phyloP scores from a whole-genome alignment of 192 early-diverging fungal genomes.

The Paraglomus occultum region DNA sequence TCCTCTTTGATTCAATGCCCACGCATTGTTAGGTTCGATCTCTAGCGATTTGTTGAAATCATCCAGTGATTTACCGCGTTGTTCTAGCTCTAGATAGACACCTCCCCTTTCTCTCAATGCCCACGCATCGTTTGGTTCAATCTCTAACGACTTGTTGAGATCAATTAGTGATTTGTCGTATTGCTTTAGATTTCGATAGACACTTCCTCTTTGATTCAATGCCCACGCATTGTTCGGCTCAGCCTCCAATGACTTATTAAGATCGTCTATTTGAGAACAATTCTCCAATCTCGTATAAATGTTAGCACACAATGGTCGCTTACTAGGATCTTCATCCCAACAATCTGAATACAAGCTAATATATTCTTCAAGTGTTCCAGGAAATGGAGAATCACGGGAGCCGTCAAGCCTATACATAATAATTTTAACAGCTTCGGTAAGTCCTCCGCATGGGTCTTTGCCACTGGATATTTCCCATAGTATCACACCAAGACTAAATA shows the following conservation, averaged over 20 bases:
- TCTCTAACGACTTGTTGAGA: background rate
- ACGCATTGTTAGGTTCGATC: constrained; percentile 1
- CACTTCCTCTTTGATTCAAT: background rate
- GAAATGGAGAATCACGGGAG: too few species aligned
- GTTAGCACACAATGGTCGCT: too few species aligned
- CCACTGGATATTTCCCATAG: too few species aligned
- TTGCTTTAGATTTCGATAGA: background rate
- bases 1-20: background rate
- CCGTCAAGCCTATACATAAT: too few species aligned
- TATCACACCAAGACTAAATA: too few species aligned
- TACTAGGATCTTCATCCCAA: too few species aligned
- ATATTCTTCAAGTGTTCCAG: too few species aligned
- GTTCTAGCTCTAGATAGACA: constrained; percentile 4
- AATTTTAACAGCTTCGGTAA: too few species aligned
- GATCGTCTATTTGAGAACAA: constrained; percentile 19
- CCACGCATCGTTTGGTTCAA: background rate
- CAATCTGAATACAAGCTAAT: too few species aligned
- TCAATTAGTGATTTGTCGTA: background rate
- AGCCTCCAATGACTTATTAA: background rate
- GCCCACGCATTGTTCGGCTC: background rate
- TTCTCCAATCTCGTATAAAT: too few species aligned
- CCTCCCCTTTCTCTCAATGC: constrained; percentile 4
- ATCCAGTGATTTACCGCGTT: background rate
- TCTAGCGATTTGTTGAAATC: constrained; percentile 19
- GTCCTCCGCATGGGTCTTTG: too few species aligned